phyloP scores from a whole-genome alignment of 306 rosid genomes.

The Trifolium fragiferum region DNA sequence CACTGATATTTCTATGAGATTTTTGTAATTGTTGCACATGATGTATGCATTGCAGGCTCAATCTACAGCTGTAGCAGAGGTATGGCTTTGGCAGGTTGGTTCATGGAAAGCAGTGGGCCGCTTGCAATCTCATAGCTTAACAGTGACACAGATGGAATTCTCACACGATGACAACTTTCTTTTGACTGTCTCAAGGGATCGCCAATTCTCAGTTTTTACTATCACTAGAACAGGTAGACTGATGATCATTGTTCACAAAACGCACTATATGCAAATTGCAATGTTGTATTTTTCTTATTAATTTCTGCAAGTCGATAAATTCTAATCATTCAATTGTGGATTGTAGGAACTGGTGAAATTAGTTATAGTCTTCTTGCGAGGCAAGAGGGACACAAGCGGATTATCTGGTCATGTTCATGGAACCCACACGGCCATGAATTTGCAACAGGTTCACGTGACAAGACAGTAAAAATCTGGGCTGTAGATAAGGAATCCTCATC shows the following conservation, averaged over 20 bases:
- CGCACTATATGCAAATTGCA: slow-evolving; percentile 1
- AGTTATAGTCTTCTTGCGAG: slow-evolving; percentile 62
- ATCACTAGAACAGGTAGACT: slow-evolving; percentile 69
- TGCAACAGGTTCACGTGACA: slow-evolving; percentile 94
- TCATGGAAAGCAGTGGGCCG: slow-evolving; percentile 90
- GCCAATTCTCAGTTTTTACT: slow-evolving; percentile 79
- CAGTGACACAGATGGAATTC: slow-evolving; percentile 93
- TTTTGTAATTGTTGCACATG: background rate
- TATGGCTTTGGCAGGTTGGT: slow-evolving; percentile 97
- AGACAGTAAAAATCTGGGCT: slow-evolving; percentile 83
- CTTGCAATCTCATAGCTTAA: slow-evolving; percentile 85
- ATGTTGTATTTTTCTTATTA: background rate
- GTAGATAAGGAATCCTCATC: slow-evolving; percentile 56
- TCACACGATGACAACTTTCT: slow-evolving; percentile 77
- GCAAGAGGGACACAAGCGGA: slow-evolving; percentile 96
- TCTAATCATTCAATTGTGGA: slow-evolving; percentile 35
- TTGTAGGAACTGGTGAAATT: slow-evolving; percentile 61
- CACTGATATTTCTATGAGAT: slow-evolving; percentile 23
- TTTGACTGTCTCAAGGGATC: slow-evolving; percentile 93
- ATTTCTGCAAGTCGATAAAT: slow-evolving; percentile 13
- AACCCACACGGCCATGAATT: slow-evolving; percentile 86
- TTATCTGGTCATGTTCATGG: slow-evolving; percentile 98
- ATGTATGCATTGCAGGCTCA: slow-evolving; percentile 69
- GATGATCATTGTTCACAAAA: background rate
- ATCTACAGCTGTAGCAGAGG: slow-evolving; percentile 77